Evolutionary conservation across 2,329 filamentous ascomycete genomes (phyloP), one percentile per base, ranked within the genome.

Genomic region (Aspergillus japonicus): DNA sequence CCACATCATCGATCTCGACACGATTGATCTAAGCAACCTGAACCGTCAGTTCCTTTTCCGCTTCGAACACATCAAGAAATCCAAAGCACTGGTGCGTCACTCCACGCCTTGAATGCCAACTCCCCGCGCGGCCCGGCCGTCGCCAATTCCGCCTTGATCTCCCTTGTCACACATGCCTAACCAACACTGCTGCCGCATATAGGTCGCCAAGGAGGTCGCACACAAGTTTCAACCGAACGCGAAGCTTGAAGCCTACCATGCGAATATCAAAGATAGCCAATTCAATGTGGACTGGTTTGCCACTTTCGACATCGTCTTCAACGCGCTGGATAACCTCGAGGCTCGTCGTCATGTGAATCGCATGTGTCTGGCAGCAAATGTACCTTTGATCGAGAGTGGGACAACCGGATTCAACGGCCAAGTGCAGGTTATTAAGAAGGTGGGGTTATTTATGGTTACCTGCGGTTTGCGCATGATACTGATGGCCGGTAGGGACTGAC

Each of bases 341-440:
- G 95, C 95, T 23, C 84, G 95, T 66, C 87, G 94, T 54, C 93
- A 98, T 81, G 95, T 98, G 65, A 99, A 99, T 75, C 90, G 89
- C 75, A 98, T 99, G 95, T 98, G 95, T 70, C 78, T 99, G 66
- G 91, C 93, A 1, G 93, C 95, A 11, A 85, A 95, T 69, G 87
- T 98, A 26, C 92, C 95, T 11, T 79, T 99, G 65, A 90, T 99
- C 57, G 95, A 99, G 80, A 98, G 94, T 73, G 95, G 95, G 47
- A 99, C 95, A 0, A 98, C 95, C 0, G 95, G 95, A 1, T 99
- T 97, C 81, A 96, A 96, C 70, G 95, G 95, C 21, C 94, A 99
- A 74, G 94, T 98, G 4, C 94, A 98, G 76, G 92, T 96, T 23
- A 99, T 99, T 75, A 92, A 92, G 75, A 94, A 92, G 78, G 83